Conservation (phyloP, 1,139 yeast genomes). For the Diutina mesorugosa region DNA sequence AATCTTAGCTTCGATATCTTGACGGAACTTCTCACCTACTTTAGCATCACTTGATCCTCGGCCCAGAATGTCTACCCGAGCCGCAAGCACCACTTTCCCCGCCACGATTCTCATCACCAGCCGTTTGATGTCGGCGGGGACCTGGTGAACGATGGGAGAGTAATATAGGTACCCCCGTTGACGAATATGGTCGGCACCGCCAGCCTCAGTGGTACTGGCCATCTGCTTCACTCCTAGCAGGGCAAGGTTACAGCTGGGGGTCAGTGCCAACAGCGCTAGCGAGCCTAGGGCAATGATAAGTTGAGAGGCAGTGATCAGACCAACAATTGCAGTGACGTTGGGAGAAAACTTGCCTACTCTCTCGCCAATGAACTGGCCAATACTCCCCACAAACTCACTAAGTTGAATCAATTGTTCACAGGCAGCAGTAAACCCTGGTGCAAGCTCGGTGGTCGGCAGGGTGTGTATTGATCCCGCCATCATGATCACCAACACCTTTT, state of each 20-base stretch:
- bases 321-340: constrained; percentile 61
- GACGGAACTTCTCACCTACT: constrained; percentile 44
- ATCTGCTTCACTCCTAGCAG: constrained; percentile 59
- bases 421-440: constrained; percentile 22
- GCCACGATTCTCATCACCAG: constrained; percentile 72
- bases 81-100: constrained; percentile 72
- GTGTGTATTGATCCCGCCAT: constrained; percentile 42
- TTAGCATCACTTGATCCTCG: constrained; percentile 35
- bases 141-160: constrained; percentile 36
- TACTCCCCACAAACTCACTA: constrained; percentile 24
- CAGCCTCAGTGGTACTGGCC: constrained; percentile 17
- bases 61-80: constrained; percentile 54
- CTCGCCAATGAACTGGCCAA: constrained; percentile 44
- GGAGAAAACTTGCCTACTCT: constrained; percentile 62
- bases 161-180: constrained; percentile 57
- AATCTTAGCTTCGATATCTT: constrained; percentile 49
- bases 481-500: constrained; percentile 57
- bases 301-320: constrained; percentile 65
- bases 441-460: background rate
- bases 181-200: constrained; percentile 22
- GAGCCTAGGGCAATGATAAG: constrained; percentile 65
- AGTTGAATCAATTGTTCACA: constrained; percentile 38
- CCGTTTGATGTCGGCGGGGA: constrained; percentile 46
- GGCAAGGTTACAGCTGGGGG: constrained; percentile 79
- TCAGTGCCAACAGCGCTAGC: constrained; percentile 46